phyloP scores from a whole-genome alignment of 371 early-diverging fungal genomes.

The Entomophthora muscae region DNA sequence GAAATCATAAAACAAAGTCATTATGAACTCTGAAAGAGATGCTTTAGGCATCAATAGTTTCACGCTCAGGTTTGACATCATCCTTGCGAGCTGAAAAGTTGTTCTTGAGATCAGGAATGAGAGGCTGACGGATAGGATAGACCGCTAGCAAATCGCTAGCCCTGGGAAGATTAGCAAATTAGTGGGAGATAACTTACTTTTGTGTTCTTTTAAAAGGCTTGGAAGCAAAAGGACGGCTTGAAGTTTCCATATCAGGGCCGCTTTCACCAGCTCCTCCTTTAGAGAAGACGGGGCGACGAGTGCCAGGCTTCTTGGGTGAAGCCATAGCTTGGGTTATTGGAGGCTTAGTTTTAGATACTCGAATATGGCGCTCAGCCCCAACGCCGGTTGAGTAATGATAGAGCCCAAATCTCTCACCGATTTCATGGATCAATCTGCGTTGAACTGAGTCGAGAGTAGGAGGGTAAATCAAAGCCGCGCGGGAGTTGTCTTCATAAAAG shows the following conservation, averaged over 20 bases:
- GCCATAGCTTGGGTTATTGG: neutral
- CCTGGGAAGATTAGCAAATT: neutral
- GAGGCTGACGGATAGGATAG: conserved; percentile 34
- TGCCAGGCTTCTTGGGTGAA: neutral
- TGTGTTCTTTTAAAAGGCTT: neutral
- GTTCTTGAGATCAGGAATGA: conserved; percentile 28
- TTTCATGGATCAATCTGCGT: conserved; percentile 30
- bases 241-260: neutral
- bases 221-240: neutral
- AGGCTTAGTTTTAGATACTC: conserved; percentile 6
- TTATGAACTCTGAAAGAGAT: too few relatives aligned
- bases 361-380: conserved; percentile 17
- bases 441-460: conserved; percentile 25
- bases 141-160: neutral
- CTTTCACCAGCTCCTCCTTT: neutral
- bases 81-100: conserved; percentile 12
- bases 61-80: neutral
- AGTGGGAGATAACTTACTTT: neutral
- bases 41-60: too few relatives aligned
- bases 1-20: too few relatives aligned
- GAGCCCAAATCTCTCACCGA: conserved; percentile 32
- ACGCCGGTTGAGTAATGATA: conserved; percentile 31
- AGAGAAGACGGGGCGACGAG: neutral
- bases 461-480: conserved; percentile 36
- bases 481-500: conserved; percentile 41